These are phyloP conservation scores for Teratosphaeria destructans DNA, from an alignment of 2,329 filamentous ascomycete species.

Conservation along the genomic window DNA sequence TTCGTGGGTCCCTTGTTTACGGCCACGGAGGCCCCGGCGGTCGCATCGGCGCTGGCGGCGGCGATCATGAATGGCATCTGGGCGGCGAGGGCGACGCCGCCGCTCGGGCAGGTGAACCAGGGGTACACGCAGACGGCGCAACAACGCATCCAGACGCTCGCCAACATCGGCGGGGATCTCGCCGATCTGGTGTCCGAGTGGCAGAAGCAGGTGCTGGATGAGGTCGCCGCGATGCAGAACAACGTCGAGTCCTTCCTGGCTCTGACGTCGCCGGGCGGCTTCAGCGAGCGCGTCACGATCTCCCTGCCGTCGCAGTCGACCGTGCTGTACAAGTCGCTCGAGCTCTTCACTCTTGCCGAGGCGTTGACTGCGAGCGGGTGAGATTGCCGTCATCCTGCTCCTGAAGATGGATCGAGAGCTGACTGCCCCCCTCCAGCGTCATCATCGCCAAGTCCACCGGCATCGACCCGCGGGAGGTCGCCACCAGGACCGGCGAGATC, in stretches of 20 bases:
- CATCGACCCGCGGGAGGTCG: neutral
- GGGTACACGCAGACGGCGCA: neutral
- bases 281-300: neutral
- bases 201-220: neutral
- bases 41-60: too few species aligned
- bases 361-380: neutral
- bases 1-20: neutral
- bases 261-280: neutral
- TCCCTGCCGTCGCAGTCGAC: neutral
- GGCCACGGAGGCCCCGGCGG: too few species aligned
- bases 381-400: neutral
- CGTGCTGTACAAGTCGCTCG: neutral
- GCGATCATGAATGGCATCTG: neutral
- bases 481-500: neutral
- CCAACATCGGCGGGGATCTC: neutral
- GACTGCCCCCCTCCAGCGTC: neutral
- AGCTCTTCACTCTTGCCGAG: neutral
- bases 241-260: neutral
- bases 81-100: neutral
- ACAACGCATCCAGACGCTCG: neutral
- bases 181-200: neutral
- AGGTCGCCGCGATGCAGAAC: neutral
- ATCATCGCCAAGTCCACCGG: neutral
- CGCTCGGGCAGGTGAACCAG: neutral
- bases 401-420: neutral